Conservation (phyloP, 805 yeast genomes). For the Zygosaccharomyces siamensis region DNA sequence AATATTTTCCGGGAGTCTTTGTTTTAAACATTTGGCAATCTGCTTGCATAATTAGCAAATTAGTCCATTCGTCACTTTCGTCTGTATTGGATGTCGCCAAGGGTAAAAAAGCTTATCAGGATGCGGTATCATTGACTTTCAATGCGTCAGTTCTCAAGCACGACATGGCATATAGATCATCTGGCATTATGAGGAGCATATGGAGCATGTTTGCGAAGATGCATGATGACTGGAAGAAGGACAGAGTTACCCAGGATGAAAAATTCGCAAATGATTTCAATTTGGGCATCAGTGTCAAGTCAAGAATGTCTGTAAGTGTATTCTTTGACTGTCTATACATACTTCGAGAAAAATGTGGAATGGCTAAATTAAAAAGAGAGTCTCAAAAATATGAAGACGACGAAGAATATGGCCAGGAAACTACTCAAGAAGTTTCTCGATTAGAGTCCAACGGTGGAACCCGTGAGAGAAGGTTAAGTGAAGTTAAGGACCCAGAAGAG, state of each 20-base stretch:
- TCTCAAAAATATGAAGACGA: slow-evolving; percentile 21
- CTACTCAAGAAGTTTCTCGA: slow-evolving; percentile 29
- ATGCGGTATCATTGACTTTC: slow-evolving; percentile 62
- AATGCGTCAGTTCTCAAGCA: slow-evolving; percentile 83
- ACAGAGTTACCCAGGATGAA: slow-evolving; percentile 27
- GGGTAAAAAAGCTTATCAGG: slow-evolving; percentile 65
- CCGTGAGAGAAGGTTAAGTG: slow-evolving; percentile 49
- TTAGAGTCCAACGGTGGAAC: slow-evolving; percentile 14
- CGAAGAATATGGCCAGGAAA: slow-evolving; percentile 36
- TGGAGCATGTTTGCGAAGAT: slow-evolving; percentile 81
- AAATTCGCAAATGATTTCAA: slow-evolving; percentile 30
- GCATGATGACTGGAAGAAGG: slow-evolving; percentile 46
- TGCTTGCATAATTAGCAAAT: slow-evolving; percentile 72
- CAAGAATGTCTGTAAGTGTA: slow-evolving; percentile 88
- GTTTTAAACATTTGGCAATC: slow-evolving; percentile 88
- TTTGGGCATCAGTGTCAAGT: slow-evolving; percentile 53
- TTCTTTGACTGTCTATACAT: slow-evolving; percentile 88
- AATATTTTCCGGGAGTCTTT: slow-evolving; percentile 78
- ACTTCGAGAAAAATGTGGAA: slow-evolving; percentile 81
- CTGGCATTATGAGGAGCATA: slow-evolving; percentile 89
- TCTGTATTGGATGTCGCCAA: slow-evolving; percentile 60
- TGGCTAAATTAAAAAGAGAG: slow-evolving; percentile 55
- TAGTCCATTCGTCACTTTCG: slow-evolving; percentile 70
- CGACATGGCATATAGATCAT: slow-evolving; percentile 87
- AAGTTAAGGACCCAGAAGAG: slow-evolving; percentile 57